phyloP scores from a whole-genome alignment of 208 protist species.

The Sergeia podlipaevii region DNA sequence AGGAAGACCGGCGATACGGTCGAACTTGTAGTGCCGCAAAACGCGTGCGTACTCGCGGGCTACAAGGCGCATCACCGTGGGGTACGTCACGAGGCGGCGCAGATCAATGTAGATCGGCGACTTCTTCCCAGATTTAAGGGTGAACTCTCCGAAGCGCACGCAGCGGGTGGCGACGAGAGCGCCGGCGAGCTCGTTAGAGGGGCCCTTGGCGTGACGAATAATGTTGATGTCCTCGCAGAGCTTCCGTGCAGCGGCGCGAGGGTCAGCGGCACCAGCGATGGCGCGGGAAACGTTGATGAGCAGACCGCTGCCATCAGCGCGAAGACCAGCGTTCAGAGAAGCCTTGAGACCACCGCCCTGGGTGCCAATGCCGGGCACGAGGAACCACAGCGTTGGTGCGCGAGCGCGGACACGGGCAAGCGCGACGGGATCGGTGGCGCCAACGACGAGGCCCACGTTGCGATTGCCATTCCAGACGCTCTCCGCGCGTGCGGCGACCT shows the following conservation, averaged over 20 bases:
- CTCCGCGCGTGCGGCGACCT: conserved; percentile 73
- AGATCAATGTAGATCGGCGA: conserved; percentile 97
- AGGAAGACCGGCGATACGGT: conserved; percentile 89
- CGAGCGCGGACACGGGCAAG: conserved; percentile 65
- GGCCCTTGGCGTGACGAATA: conserved; percentile 44
- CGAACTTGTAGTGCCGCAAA: conserved; percentile 64
- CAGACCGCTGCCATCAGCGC: conserved; percentile 71
- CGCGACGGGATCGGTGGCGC: conserved; percentile 78
- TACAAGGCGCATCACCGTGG: conserved; percentile 72
- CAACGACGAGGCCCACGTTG: conserved; percentile 85
- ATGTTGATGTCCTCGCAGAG: conserved; percentile 79
- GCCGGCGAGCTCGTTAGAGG: conserved; percentile 46
- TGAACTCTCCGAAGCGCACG: conserved; percentile 95
- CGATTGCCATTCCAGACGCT: conserved; percentile 64
- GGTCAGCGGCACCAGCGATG: conserved; percentile 63
- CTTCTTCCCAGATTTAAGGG: conserved; percentile 93
- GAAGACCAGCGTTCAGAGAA: conserved; percentile 68
- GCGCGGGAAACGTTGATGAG: conserved; percentile 85
- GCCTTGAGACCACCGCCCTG: conserved; percentile 79
- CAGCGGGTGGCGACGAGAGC: conserved; percentile 76
- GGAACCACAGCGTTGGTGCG: conserved; percentile 84
- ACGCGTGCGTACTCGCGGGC: conserved; percentile 75
- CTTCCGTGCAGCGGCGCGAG: conserved; percentile 56
- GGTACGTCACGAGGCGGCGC: conserved; percentile 88
- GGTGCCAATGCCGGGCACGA: conserved; percentile 82